phyloP scores from a whole-genome alignment of 495 filamentous ascomycete species.

The Neurospora tetraspora region DNA sequence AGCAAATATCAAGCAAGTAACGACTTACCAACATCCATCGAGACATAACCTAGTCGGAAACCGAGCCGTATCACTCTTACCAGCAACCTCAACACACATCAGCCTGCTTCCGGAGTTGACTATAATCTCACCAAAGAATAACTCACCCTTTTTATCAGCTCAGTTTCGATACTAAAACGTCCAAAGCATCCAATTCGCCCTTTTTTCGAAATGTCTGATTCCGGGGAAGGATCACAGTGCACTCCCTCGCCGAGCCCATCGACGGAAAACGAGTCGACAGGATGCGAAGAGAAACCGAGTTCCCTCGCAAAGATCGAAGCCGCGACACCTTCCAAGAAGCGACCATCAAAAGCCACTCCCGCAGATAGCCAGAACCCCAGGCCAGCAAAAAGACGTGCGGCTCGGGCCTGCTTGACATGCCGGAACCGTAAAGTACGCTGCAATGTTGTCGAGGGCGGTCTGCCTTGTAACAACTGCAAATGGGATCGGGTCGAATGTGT shows the following conservation, averaged over 20 bases:
- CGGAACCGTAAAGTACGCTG: constrained; percentile 85
- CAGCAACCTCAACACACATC: background rate
- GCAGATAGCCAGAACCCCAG: constrained; percentile 23
- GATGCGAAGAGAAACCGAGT: constrained; percentile 4
- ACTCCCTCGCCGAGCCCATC: background rate
- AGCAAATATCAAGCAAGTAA: background rate
- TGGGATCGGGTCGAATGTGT: constrained; percentile 82
- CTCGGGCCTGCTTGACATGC: constrained; percentile 81
- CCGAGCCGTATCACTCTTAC: background rate
- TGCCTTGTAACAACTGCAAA: constrained; percentile 79
- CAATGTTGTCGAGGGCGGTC: constrained; percentile 76
- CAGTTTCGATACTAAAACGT: background rate
- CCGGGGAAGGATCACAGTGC: background rate
- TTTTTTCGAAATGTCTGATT: background rate
- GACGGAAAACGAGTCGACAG: background rate
- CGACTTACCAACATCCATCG: background rate
- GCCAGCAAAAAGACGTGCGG: constrained; percentile 62
- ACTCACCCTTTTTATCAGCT: background rate
- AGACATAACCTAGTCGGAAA: background rate
- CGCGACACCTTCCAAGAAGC: constrained; percentile 25
- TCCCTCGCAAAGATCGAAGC: constrained; percentile 3
- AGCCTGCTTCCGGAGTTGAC: background rate
- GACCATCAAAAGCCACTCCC: constrained; percentile 13
- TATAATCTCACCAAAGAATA: background rate
- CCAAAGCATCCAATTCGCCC: background rate